Evolutionary conservation across 768 basidiomycete genomes (phyloP), one percentile per base, ranked within the genome.

Genomic region (Boletus tylopilopsis): DNA sequence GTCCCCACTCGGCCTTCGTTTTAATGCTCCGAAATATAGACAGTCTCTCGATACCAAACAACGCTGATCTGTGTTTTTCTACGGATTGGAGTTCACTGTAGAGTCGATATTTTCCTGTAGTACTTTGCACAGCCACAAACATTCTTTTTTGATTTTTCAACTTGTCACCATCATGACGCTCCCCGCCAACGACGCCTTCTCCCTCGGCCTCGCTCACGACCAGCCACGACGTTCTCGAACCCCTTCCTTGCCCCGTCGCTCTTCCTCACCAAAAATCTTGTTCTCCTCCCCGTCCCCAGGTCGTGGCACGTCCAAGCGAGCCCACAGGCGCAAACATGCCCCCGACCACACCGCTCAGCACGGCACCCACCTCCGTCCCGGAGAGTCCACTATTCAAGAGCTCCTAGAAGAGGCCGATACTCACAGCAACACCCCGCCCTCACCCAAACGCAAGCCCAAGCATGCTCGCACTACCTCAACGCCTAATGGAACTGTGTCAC

Each of bases 1-100:
- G 0, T 8, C 27, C 73, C 78, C 63, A 89, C 85, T 74, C 78
- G 78, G 71, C 76, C 67, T 72, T 82, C 79, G 87, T 87, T 89
- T 89, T 89, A 90, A 87, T 73, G 71, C 81, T 85, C 81, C 88
- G 85, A 81, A 62, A 90, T 45, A 89, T 76, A 54, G 67, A 82
- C 42, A 41, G 66, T 57, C 74, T 76, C 75, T 74, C 73, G 66
- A 79, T 79, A 82, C 83, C 79, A 73, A 68, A 80, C 77, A 84
- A 76, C 83, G 61, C 50, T 57, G 56, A 44, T 63, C 58, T 52
- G 49, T 29, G 21, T 7, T 29, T n/a, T 29, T n/a, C 34, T 30
- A 56, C 29, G 41, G 64, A 50, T 55, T 40, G 40, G 61, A 12
- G 66, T 67, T 67, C 66, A 69, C 66, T 53, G 61, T 61, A 67